These are phyloP conservation scores for Chlorella sp. DNA, from an alignment of 139 green algal genomes.

Conservation along the genomic window DNA sequence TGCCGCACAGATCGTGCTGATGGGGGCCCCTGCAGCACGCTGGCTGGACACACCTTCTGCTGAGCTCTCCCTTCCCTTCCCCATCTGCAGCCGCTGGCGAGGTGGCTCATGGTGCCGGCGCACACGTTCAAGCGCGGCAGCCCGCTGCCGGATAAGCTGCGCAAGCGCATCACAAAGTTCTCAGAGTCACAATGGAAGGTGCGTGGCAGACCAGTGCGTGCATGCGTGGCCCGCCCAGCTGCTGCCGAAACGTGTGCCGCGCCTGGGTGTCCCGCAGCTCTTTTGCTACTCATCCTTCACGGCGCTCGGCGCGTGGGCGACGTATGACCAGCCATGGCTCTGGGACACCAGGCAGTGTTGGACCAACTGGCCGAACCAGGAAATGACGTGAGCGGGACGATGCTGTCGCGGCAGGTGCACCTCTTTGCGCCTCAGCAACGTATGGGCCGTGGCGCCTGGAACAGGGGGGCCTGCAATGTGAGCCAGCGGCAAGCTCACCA, in stretches of 20 bases:
- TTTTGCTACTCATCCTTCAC: conserved; percentile 21
- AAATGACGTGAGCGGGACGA: conserved; percentile 23
- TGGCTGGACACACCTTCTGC: too few species aligned
- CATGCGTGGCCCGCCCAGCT: neutral
- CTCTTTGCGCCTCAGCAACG: neutral
- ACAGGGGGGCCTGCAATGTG: too few species aligned
- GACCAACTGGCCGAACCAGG: conserved; percentile 44
- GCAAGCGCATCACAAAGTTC: conserved; percentile 23
- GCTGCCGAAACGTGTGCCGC: neutral
- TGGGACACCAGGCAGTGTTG: conserved; percentile 39
- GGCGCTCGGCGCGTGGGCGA: conserved; percentile 15
- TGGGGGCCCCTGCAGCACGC: neutral
- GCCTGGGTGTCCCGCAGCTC: conserved; percentile 9
- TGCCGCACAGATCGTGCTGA: neutral
- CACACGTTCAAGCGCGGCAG: neutral
- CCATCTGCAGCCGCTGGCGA: conserved; percentile 4
- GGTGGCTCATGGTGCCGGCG: neutral
- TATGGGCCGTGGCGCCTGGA: neutral
- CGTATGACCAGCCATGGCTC: conserved; percentile 34
- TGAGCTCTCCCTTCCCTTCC: neutral
- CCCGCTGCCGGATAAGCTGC: conserved; percentile 7
- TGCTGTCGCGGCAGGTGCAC: neutral
- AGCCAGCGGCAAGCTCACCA: neutral
- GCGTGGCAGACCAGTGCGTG: neutral
- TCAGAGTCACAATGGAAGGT: conserved; percentile 53